These are phyloP conservation scores for Xylariomycetidae sp. DNA, from an alignment of 2,329 filamentous ascomycete genomes.

Conservation along the genomic window DNA sequence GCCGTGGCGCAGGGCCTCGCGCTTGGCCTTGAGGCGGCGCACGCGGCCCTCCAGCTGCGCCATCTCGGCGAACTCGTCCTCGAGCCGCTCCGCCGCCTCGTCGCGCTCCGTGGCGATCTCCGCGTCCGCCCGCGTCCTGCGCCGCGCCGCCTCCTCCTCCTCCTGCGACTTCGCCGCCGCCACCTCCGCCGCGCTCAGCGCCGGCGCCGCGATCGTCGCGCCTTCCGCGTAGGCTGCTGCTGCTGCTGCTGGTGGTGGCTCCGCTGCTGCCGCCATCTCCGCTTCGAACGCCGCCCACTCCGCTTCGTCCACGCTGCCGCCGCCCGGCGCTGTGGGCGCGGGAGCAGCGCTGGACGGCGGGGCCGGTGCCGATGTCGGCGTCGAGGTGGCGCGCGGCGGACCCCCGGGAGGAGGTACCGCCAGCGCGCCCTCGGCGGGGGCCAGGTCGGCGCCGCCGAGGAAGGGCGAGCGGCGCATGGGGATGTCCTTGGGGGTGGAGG, in stretches of 20 bases:
- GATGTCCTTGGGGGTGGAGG: conserved; percentile 35
- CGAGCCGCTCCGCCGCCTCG: conserved; percentile 65
- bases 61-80: conserved; percentile 80
- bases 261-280: conserved; percentile 54
- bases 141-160: conserved; percentile 44
- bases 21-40: conserved; percentile 59
- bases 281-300: conserved; percentile 87
- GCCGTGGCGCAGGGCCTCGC: conserved; percentile 56
- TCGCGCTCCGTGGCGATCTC: conserved; percentile 63
- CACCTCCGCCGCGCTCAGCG: conserved; percentile 58
- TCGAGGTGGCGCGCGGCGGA: background rate
- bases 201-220: conserved; percentile 64
- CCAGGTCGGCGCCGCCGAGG: conserved; percentile 16
- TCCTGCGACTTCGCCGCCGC: conserved; percentile 48
- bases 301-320: conserved; percentile 55
- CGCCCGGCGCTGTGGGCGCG: conserved; percentile 3
- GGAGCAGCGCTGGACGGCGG: conserved; percentile 1
- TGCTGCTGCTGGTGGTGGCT: conserved; percentile 16
- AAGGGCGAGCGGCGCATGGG: conserved; percentile 32
- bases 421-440: conserved; percentile 5
- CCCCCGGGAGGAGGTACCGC: conserved; percentile 10
- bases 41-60: conserved; percentile 70
- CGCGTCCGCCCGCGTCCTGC: conserved; percentile 41
- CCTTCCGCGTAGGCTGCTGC: conserved; percentile 29
- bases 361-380: background rate